Evolutionary conservation across 805 yeast species (phyloP), one percentile per base, ranked within the genome.

Genomic region (Cyberlindnera suaveolens): DNA sequence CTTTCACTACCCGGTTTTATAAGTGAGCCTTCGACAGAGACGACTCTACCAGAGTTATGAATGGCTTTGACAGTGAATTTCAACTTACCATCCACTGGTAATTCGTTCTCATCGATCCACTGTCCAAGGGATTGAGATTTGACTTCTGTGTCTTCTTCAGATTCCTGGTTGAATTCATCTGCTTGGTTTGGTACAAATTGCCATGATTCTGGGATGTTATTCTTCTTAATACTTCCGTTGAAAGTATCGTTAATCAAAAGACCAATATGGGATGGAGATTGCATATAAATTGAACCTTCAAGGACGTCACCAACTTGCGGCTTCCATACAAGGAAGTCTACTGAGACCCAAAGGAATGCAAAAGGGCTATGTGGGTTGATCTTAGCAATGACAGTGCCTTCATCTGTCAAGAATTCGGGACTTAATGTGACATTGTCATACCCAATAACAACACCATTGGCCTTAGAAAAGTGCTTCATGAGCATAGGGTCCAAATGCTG

Each of bases 221-320:
- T 81, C 60, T 85, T 80, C 64, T 85, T 87, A 49, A 93, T 87
- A 37, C 91, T 80, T 18, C 97, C 97, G 65, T 93, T 93, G 70
- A 93, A 93, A 1, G 95, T 87, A 65, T 93, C 98, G 61, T 87
- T 90, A 39, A 93, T 72, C 51, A 93, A 73, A 47, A 93, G 70
- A 47, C 97, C 98, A 55, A 93, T 84, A 61, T 93, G 99, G 7
- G 96, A 83, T 15, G 95, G 96, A 3, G 96, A 82, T 68, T 91
- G 97, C 77, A 91, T 81, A 67, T 87, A 88, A 42, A 84, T 75
- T 70, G 80, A 75, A 11, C 99, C 99, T 62, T 90, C 95, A 16
- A 93, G 66, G 1, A 73, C 66, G 58, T 93, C 97, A 4, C 95
- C 96, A n/a, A 79, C 70, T 54, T 78, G 78, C 5, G 99, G 99